phyloP scores from a whole-genome alignment of 2,329 filamentous ascomycete genomes.

The Fonsecaea multimorphosa region DNA sequence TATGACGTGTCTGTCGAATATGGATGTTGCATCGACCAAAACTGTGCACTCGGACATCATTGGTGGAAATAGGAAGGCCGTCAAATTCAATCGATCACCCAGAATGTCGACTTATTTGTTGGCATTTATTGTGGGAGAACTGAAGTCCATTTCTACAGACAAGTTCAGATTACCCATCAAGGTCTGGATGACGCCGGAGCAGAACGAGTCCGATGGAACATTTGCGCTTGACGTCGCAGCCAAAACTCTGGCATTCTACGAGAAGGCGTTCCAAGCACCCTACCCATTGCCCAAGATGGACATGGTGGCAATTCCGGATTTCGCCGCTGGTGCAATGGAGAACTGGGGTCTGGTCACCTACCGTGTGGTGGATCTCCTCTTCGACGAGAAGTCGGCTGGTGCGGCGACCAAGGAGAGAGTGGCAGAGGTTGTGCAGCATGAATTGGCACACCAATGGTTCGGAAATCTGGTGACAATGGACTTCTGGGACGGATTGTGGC shows the following conservation, averaged over 20 bases:
- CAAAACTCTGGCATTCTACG: constrained; percentile 89
- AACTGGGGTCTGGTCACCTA: constrained; percentile 98
- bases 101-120: constrained; percentile 96
- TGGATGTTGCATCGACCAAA: constrained; percentile 85
- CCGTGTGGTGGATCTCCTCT: constrained; percentile 85
- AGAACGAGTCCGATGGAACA: constrained; percentile 85
- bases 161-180: constrained; percentile 89
- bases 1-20: constrained; percentile 92
- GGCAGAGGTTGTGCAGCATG: constrained; percentile 94
- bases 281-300: constrained; percentile 95
- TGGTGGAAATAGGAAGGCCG: constrained; percentile 75
- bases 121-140: constrained; percentile 90
- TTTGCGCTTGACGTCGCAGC: constrained; percentile 92
- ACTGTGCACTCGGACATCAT: constrained; percentile 70
- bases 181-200: constrained; percentile 90
- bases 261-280: constrained; percentile 86
- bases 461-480: constrained; percentile 98
- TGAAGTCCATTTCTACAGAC: constrained; percentile 91
- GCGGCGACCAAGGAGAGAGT: constrained; percentile 90
- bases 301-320: constrained; percentile 95
- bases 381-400: constrained; percentile 89
- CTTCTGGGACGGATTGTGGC: constrained; percentile 97
- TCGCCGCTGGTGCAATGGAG: constrained; percentile 95
- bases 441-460: constrained; percentile 97
- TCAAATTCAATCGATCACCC: constrained; percentile 90